Evolutionary conservation across 1,139 yeast species (phyloP).

Genomic region (Yamadazyma kanchanaburiensis): DNA sequence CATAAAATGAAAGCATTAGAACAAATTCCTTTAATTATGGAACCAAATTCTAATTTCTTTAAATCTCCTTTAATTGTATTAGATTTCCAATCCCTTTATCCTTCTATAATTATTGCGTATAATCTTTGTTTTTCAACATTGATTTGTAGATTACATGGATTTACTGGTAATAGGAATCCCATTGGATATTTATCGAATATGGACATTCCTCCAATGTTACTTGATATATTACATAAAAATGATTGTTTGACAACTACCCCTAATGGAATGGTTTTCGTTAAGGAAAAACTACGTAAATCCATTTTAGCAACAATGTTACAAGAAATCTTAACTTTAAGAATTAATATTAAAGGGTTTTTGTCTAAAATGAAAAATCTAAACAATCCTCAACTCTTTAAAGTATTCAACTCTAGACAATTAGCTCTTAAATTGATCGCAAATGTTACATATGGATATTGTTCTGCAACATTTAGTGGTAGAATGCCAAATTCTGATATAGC

Average conservation of each 20-base stretch:
- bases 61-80: slow-evolving; percentile 86
- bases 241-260: slow-evolving; percentile 66
- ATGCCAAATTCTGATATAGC: slow-evolving; percentile 97
- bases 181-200: slow-evolving; percentile 41
- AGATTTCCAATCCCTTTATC: slow-evolving; percentile 92
- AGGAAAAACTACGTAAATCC: slow-evolving; percentile 64
- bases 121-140: slow-evolving; percentile 90
- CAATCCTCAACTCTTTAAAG: slow-evolving; percentile 38
- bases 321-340: slow-evolving; percentile 76
- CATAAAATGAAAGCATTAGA: slow-evolving; percentile 84
- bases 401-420: slow-evolving; percentile 74
- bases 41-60: slow-evolving; percentile 81
- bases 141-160: slow-evolving; percentile 63
- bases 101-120: slow-evolving; percentile 88
- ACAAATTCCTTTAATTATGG: slow-evolving; percentile 87
- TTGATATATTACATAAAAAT: slow-evolving; percentile 51
- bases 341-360: slow-evolving; percentile 76
- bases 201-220: slow-evolving; percentile 53
- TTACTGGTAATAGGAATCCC: slow-evolving; percentile 30
- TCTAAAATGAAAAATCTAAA: slow-evolving; percentile 41
- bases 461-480: slow-evolving; percentile 92
- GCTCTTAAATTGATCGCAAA: slow-evolving; percentile 90
- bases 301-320: slow-evolving; percentile 77
- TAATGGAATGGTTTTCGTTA: slow-evolving; percentile 79
- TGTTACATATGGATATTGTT: slow-evolving; percentile 93